phyloP scores from a whole-genome alignment of 2,329 filamentous ascomycete genomes.

The Hirsutella thompsonii region DNA sequence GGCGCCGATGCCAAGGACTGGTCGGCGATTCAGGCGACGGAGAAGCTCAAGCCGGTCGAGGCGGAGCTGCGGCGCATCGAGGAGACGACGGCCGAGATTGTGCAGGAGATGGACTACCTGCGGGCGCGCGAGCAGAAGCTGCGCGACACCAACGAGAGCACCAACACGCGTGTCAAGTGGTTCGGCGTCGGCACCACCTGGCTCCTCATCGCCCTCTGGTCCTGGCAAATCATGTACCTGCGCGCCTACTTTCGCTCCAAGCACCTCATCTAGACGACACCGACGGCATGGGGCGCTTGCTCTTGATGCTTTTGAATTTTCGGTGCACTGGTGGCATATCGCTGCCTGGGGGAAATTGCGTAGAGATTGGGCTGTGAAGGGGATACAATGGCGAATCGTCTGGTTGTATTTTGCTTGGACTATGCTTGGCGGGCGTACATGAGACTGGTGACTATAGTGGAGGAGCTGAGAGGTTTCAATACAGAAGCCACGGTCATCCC shows the following conservation, averaged over 20 bases:
- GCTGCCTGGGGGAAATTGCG: too few relatives aligned
- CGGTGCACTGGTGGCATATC: too few relatives aligned
- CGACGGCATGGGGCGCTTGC: background rate
- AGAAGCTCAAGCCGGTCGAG: conserved; percentile 97
- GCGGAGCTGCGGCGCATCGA: conserved; percentile 87
- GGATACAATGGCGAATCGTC: too few relatives aligned
- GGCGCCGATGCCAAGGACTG: conserved; percentile 96
- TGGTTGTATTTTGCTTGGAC: too few relatives aligned
- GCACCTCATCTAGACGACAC: conserved; percentile 23
- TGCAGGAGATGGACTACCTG: conserved; percentile 93
- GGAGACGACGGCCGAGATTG: conserved; percentile 80
- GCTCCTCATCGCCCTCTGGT: conserved; percentile 77
- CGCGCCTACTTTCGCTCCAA: conserved; percentile 80
- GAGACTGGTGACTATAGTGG: too few relatives aligned
- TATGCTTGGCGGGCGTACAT: too few relatives aligned
- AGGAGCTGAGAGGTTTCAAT: too few relatives aligned
- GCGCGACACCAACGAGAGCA: conserved; percentile 98
- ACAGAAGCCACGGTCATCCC: too few relatives aligned
- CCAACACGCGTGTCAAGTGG: conserved; percentile 97
- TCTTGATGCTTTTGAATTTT: too few relatives aligned
- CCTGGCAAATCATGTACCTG: conserved; percentile 96
- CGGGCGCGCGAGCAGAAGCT: conserved; percentile 83
- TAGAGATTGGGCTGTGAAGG: too few relatives aligned
- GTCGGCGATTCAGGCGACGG: conserved; percentile 87
- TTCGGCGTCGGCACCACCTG: conserved; percentile 92